phyloP scores from a whole-genome alignment of 2,329 filamentous ascomycete genomes.

The Lachnum nothofagi region DNA sequence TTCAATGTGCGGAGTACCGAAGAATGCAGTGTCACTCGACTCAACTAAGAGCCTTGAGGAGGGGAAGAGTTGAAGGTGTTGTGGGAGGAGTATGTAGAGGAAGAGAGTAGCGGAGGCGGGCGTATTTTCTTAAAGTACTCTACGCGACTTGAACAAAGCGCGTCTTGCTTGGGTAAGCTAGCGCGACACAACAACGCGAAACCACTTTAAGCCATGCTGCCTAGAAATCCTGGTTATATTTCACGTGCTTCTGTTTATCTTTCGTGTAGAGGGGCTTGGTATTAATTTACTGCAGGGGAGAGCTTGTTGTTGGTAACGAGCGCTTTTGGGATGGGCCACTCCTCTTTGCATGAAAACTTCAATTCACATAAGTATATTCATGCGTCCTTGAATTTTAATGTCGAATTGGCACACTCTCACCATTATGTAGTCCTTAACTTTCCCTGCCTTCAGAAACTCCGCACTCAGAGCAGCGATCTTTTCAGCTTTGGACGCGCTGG shows the following conservation, averaged over 20 bases:
- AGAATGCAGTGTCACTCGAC: slow-evolving; percentile 5
- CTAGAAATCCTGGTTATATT: not conserved
- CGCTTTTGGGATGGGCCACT: too few species aligned
- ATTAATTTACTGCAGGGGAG: too few species aligned
- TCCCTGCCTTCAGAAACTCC: too few species aligned
- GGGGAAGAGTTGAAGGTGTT: slow-evolving; percentile 11
- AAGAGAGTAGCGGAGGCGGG: slow-evolving; percentile 16
- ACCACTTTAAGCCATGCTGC: slow-evolving; percentile 22
- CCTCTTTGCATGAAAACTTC: too few species aligned
- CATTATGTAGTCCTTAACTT: too few species aligned
- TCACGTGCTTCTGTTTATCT: slow-evolving; percentile 2
- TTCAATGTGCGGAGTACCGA: slow-evolving; percentile 11
- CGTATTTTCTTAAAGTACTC: slow-evolving; percentile 8
- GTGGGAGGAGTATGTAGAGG: slow-evolving; percentile 12
- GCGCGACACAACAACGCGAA: slow-evolving; percentile 23
- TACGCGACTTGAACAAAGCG: slow-evolving; percentile 19
- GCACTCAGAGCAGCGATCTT: too few species aligned
- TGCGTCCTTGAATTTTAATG: too few species aligned
- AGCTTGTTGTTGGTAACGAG: too few species aligned
- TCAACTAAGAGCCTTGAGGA: slow-evolving; percentile 11
- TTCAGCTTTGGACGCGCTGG: too few species aligned
- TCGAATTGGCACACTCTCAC: too few species aligned
- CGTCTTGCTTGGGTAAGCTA: slow-evolving; percentile 19
- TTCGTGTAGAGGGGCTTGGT: not conserved
- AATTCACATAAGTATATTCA: too few species aligned